Conservation (phyloP, 1,139 yeast genomes). For the Suhomyces chickasaworum region DNA sequence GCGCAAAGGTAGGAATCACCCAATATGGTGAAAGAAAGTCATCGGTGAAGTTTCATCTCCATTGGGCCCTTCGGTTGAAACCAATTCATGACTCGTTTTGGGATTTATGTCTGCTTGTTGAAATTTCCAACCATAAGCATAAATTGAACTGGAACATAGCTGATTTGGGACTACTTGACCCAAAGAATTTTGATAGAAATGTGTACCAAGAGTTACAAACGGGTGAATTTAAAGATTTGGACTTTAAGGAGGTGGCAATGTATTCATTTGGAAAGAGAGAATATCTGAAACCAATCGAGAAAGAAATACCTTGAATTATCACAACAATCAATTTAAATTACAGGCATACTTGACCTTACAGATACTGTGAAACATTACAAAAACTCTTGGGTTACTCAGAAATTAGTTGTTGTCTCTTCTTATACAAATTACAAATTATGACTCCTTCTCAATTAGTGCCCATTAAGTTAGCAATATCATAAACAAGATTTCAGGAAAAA, state of each 20-base stretch:
- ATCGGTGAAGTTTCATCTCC: conserved; percentile 11
- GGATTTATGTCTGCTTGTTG: conserved; percentile 36
- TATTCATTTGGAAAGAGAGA: conserved; percentile 1
- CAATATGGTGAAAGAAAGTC: conserved; percentile 4
- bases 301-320: not conserved
- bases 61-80: conserved; percentile 21
- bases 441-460: too few relatives aligned
- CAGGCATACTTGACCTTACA: too few relatives aligned
- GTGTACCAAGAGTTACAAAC: conserved; percentile 29
- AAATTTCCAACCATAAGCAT: conserved; percentile 38
- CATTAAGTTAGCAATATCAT: too few relatives aligned
- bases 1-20: conserved; percentile 35
- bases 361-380: too few relatives aligned
- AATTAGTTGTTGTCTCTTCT: too few relatives aligned
- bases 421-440: too few relatives aligned
- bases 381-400: too few relatives aligned
- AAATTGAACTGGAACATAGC: conserved; percentile 26
- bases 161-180: conserved; percentile 45
- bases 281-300: not conserved
- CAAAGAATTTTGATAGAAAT: conserved; percentile 33
- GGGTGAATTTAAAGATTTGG: conserved; percentile 29
- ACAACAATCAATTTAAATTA: too few relatives aligned
- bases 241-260: conserved; percentile 27
- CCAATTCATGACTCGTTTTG: conserved; percentile 44
- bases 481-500: too few relatives aligned